Base-by-base conservation (phyloP, 2,329 filamentous ascomycete genomes). In the Ustulina deusta region DNA sequence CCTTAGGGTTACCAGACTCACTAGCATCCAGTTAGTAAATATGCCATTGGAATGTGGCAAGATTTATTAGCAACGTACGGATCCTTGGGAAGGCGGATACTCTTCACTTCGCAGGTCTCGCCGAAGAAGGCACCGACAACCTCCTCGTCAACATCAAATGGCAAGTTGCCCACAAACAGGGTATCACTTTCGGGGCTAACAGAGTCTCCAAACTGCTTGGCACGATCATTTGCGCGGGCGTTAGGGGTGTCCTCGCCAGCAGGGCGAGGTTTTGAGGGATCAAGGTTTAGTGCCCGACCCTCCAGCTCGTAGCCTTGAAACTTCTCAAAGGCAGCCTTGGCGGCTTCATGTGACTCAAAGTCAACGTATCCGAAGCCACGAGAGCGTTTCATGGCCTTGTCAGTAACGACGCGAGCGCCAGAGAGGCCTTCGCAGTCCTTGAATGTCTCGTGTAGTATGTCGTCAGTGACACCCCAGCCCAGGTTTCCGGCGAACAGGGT, bases 291-390 rank as follows among this genome's bases (percentile, higher is more conserved):
- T 71, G 84, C 79, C 75, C 93, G 93, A 69, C 90, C 89, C 74
- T 94, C 92, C 58, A 97, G 82, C 76, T 93, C 90, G 71, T 86
- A 81, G 72, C 89, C 91, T 76, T 93, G 88, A 90, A 92, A 94
- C 76, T 87, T 89, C 75, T 90, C 88, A 73, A 91, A 87, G 63
- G 93, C 93, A 79, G 90, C 90, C 75, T 87, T 86, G 64, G 91
- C 92, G 78, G 88, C 86, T 68, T 87, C 90, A 68, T 86, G 81
- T 73, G 85, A 88, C 78, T 85, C 84, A 81, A 94, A 97, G 84
- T 97, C 94, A 75, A 97, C 92, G 79, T 97, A 97, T 69, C 94
- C 94, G 81, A 97, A 97, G 73, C 93, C 94, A 83, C 94, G 94
- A 81, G 94, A 95, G 78, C 93, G 91, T 76, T 93, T 92, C 77